phyloP scores from a whole-genome alignment of 2,329 filamentous ascomycete genomes.

The Akanthomyces muscarius region DNA sequence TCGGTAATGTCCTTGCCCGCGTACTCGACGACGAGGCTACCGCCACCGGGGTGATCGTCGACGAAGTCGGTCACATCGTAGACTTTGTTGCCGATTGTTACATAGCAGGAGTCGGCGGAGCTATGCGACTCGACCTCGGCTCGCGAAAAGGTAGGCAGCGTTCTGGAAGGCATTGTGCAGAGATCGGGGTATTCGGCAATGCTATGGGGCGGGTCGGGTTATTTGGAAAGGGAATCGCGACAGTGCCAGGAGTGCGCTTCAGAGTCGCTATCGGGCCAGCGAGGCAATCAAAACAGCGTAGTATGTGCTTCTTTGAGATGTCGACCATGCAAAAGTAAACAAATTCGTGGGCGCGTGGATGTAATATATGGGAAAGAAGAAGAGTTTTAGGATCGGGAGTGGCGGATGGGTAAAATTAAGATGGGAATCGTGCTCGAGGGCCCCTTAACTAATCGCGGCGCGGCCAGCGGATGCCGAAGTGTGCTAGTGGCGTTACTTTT shows the following conservation, averaged over 20 bases:
- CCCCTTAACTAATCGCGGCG: conserved; percentile 8
- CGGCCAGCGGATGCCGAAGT: conserved; percentile 11
- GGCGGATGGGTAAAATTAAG: neutral
- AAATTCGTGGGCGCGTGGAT: neutral
- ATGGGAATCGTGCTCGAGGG: neutral
- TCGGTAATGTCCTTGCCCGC: conserved; percentile 79
- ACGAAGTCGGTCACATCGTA: conserved; percentile 94
- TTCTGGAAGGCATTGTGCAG: conserved; percentile 67
- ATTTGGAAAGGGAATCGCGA: neutral
- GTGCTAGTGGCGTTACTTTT: conserved; percentile 13
- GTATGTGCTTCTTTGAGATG: neutral
- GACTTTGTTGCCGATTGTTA: conserved; percentile 83
- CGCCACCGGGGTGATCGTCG: conserved; percentile 84
- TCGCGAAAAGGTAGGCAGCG: conserved; percentile 75
- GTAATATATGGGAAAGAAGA: neutral
- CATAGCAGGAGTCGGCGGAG: conserved; percentile 80
- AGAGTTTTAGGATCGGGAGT: conserved; percentile 11
- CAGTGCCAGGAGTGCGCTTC: neutral
- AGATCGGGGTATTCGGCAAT: conserved; percentile 1
- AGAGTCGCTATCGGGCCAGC: neutral
- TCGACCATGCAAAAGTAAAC: neutral
- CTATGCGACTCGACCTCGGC: conserved; percentile 81
- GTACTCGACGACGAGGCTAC: conserved; percentile 83
- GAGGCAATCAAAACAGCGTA: neutral
- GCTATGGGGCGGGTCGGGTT: conserved; percentile 4